Base-by-base conservation (phyloP, 192 early-diverging fungal genomes). In the Geosiphon pyriformis region DNA sequence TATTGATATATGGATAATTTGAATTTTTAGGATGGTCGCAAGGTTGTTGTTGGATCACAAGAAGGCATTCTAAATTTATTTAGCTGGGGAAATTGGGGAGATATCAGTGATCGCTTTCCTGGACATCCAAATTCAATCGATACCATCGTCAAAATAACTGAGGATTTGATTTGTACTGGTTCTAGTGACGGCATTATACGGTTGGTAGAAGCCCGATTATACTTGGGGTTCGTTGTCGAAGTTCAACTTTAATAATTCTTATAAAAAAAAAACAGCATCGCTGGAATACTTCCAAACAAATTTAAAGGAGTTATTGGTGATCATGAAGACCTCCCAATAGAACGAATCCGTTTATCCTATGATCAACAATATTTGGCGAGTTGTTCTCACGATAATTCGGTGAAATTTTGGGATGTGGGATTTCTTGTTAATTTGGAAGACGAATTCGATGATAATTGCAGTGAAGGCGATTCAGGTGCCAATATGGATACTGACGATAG, bases 111-210 rank as follows among this genome's bases (percentile, higher is more conserved):
- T 77, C 85, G 97, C 18, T 91, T 97, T 68, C 81, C 91, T 10
- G 97, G 97, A 49, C 97, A 99, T 69, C 95, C 95, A 25, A 83
- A 83, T 56, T 90, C 91, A 23, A 91, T 99, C 37, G 91, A 95
- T 67, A 76, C 93, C 0, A 84, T 99, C 29, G 82, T 82, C 70
- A 90, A 89, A 72, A 75, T 96, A 50, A 87, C 87, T 29, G 94
- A 98, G 52, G 82, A 88, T 62, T 83, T 87, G 51, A 82, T 97
- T 10, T 83, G 87, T 22, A 99, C 97, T 0, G 97, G 95, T 23
- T 89, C 87, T 22, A 87, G 90, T 68, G 97, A 99, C 74, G 97
- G 97, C 26, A 84, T 97, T 32, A 85, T 92, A 65, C 77, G 88
- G 78, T 82, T 71, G 6, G 30, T 22, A 11, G 3, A 0, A n/a